Evolutionary conservation across 371 early-diverging fungal genomes (phyloP).

Genomic region (Thermomucor indicae-seudaticae): DNA sequence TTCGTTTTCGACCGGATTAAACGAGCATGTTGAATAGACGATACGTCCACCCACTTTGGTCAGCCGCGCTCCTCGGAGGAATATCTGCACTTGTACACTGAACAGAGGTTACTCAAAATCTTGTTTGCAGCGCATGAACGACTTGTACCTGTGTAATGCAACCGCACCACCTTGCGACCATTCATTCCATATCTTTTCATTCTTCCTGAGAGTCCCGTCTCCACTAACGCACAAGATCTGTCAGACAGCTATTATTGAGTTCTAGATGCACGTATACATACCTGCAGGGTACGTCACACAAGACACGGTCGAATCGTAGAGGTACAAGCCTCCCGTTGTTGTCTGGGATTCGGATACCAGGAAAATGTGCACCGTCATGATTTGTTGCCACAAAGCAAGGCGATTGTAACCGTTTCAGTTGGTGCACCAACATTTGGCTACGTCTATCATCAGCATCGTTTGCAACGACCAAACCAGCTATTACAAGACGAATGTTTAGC

Average conservation of each 20-base stretch:
- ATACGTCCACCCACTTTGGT: constrained; percentile 91
- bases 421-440: constrained; percentile 93
- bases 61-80: constrained; percentile 85
- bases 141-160: constrained; percentile 71
- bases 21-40: constrained; percentile 99
- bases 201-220: constrained; percentile 99
- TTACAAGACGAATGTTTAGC: neutral
- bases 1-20: constrained; percentile 98
- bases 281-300: constrained; percentile 98
- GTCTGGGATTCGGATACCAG: constrained; percentile 55
- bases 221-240: constrained; percentile 54
- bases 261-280: neutral
- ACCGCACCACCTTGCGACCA: constrained; percentile 81
- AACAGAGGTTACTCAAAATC: neutral
- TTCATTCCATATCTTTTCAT: constrained; percentile 82
- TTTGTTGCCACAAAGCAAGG: constrained; percentile 94
- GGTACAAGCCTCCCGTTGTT: constrained; percentile 19
- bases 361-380: constrained; percentile 94
- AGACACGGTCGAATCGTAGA: constrained; percentile 85
- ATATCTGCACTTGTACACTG: constrained; percentile 82
- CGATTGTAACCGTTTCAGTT: constrained; percentile 88
- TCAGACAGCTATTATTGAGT: neutral
- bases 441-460: constrained; percentile 96
- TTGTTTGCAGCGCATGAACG: too few species aligned
- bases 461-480: constrained; percentile 89